Percentiles rank a stretch among this genome's conserved stretches.
These are phyloP conservation scores for Calonectria pteridis DNA, from an alignment of 2,329 filamentous ascomycete genomes.

Conservation along the genomic window DNA sequence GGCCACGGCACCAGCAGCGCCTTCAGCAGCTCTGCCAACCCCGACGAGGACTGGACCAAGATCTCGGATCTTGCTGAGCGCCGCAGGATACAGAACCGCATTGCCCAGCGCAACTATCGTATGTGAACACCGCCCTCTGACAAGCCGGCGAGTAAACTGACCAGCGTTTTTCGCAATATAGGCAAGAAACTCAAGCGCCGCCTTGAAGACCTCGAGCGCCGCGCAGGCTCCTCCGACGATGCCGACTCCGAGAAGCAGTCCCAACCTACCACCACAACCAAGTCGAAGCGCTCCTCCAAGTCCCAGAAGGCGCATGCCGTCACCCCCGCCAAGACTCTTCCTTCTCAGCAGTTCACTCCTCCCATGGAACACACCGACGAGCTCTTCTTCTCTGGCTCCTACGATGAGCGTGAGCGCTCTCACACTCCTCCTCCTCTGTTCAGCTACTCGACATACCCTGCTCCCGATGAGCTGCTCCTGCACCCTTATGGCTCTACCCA, in stretches of 20 bases:
- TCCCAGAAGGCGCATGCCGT: constrained; percentile 45
- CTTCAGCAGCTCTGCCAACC: constrained; percentile 93
- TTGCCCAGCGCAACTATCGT: constrained; percentile 98
- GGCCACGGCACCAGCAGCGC: constrained; percentile 89
- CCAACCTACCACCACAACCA: constrained; percentile 41
- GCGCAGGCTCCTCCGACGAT: constrained; percentile 71
- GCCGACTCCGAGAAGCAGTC: constrained; percentile 53
- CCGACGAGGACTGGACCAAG: constrained; percentile 99
- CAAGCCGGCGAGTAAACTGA: constrained; percentile 28
- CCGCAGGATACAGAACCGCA: constrained; percentile 94
- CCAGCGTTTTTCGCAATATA: constrained; percentile 50
- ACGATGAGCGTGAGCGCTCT: constrained; percentile 77
- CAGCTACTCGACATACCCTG: constrained; percentile 74
- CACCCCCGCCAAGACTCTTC: constrained; percentile 53
- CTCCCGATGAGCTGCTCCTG: constrained; percentile 74
- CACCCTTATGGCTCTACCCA: constrained; percentile 68
- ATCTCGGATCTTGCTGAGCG: constrained; percentile 97
- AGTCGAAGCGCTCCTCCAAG: constrained; percentile 49
- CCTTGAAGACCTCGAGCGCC: constrained; percentile 85
- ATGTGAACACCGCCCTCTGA: constrained; percentile 53
- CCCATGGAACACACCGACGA: constrained; percentile 74
- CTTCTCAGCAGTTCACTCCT: constrained; percentile 70
- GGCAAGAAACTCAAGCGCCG: constrained; percentile 95
- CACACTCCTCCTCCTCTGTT: constrained; percentile 80
- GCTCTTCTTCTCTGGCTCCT: constrained; percentile 70